Percentiles rank a stretch among this genome's conserved stretches.
Conservation (phyloP, 2,329 filamentous ascomycete genomes). For the Aspergillus sp. region DNA sequence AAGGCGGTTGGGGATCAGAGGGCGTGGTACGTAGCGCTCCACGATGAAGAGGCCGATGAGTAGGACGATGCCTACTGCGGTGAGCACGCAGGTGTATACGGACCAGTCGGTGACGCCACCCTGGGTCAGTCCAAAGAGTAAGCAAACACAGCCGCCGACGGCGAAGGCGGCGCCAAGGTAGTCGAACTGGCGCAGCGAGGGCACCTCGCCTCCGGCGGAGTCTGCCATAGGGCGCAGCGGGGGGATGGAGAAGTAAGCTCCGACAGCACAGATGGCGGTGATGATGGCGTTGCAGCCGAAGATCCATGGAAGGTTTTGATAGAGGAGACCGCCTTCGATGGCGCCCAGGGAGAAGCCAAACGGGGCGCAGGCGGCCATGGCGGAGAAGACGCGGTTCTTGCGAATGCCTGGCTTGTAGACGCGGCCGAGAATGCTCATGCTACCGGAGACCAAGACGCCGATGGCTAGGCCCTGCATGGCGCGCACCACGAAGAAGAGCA, state of each 20-base stretch:
- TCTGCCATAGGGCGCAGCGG: conserved; percentile 36
- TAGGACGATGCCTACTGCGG: conserved; percentile 52
- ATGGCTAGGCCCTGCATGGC: conserved; percentile 53
- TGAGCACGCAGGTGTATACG: conserved; percentile 50
- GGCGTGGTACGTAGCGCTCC: conserved; percentile 47
- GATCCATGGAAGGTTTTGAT: conserved; percentile 45
- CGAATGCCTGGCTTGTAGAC: conserved; percentile 48
- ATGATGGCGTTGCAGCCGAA: conserved; percentile 49
- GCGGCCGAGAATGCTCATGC: conserved; percentile 50
- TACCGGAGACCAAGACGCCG: conserved; percentile 52
- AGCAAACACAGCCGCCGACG: conserved; percentile 54
- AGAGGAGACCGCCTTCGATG: conserved; percentile 46
- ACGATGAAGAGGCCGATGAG: conserved; percentile 51
- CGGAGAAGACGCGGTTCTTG: conserved; percentile 53
- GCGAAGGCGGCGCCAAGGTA: conserved; percentile 50
- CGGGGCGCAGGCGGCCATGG: conserved; percentile 53
- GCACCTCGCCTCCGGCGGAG: conserved; percentile 29
- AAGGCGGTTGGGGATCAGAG: conserved; percentile 49
- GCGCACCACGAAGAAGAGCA: conserved; percentile 42
- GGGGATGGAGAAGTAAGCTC: conserved; percentile 46
- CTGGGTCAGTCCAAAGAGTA: conserved; percentile 61
- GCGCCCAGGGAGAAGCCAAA: conserved; percentile 48
- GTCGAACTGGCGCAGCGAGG: conserved; percentile 36
- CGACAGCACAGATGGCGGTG: conserved; percentile 38
- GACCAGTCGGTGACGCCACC: conserved; percentile 53